Evolutionary conservation across 2,329 filamentous ascomycete genomes (phyloP), one percentile per base, ranked within the genome.

Genomic region (Didymella glomerata): DNA sequence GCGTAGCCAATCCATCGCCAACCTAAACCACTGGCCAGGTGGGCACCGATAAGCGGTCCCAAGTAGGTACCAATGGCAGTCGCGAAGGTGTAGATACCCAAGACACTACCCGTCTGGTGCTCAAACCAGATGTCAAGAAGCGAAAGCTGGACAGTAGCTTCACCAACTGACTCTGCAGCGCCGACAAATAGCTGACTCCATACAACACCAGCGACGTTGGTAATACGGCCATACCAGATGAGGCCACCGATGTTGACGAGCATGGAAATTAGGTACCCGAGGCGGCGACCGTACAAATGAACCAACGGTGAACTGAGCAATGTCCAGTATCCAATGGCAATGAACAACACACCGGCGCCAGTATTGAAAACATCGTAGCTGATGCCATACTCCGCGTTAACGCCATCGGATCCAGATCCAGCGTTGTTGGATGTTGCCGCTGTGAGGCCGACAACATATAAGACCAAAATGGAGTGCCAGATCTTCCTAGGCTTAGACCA

Each of bases 401-500:
- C 62, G n/a, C 62, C 62, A 28, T 67, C 64, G 32, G 64, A 63
- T 16, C 62, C 64, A 11, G 62, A 65, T 18, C 64, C 64, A 41
- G 64, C 64, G 40, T 67, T 65, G 50, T 67, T 67, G 7, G 64
- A 67, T 14, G 64, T 67, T 13, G 64, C 64, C 40, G 64, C 64
- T 22, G 64, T 67, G 13, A 67, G 30, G 5, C 60, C 64, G 25
- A 65, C 64, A 38, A 67, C 63, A 46, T 64, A 67, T 40, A 64
- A 36, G 25, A 67, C 64, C 34, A 67, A 55, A 30, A 66, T 48
- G 32, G 64, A 66, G 47, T 66, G 64, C 64, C 64, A 64, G 14
- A 59, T 60, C 66, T 85, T 85, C 70, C 78, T 80, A 52, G 67
- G 61, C 63, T 76, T 71, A 10, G 72, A 73, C 83, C 83, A 85